Evolutionary conservation across 2,329 filamentous ascomycete species (phyloP).

Genomic region (Exophiala aquamarina): DNA sequence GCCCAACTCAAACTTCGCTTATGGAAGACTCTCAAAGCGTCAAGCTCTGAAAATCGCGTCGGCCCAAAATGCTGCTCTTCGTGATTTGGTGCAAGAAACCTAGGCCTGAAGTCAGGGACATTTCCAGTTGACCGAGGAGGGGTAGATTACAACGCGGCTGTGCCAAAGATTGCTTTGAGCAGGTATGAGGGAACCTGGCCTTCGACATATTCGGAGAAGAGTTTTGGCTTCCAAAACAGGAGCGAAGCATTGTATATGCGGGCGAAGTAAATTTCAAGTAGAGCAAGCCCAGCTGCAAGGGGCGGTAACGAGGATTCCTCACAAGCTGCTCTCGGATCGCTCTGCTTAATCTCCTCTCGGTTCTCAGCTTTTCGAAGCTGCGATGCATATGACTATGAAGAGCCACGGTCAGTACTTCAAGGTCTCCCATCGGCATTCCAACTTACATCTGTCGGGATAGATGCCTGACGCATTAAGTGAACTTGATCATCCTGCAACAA

Average conservation of each 20-base stretch:
- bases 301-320: background rate
- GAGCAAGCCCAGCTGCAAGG: background rate
- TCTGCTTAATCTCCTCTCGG: conserved; percentile 1
- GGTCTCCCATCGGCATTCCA: too few species aligned
- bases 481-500: too few species aligned
- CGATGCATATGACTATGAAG: background rate
- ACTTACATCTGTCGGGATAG: too few species aligned
- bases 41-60: background rate
- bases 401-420: too few species aligned
- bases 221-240: conserved; percentile 1
- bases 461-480: too few species aligned
- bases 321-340: background rate
- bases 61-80: background rate
- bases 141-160: background rate
- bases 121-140: background rate
- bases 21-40: background rate
- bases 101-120: background rate
- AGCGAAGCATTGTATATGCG: background rate
- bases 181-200: background rate
- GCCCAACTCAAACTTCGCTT: background rate
- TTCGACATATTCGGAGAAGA: conserved; percentile 1
- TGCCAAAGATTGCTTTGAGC: background rate
- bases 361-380: background rate
- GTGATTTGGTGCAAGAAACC: too few species aligned
- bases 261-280: conserved; percentile 1